Percentiles rank a stretch among this genome's conserved stretches.
These are phyloP conservation scores for Wallacemonas sp. DNA, from an alignment of 208 protist species.

Conservation along the genomic window DNA sequence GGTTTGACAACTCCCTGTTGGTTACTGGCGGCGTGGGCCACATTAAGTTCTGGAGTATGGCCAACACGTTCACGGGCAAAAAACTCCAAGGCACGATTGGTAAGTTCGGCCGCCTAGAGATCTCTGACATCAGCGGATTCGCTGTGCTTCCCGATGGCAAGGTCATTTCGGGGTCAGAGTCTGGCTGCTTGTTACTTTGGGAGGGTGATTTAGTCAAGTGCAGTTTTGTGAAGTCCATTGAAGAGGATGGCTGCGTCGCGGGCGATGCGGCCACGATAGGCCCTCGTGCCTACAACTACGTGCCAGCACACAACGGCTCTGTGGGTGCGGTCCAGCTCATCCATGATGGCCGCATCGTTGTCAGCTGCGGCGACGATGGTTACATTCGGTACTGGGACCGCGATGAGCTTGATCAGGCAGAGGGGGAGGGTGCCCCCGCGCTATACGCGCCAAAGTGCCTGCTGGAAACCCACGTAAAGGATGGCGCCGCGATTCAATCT, in stretches of 20 bases:
- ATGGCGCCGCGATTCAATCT: conserved; percentile 57
- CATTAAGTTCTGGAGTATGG: conserved; percentile 98
- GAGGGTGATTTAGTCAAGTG: conserved; percentile 96
- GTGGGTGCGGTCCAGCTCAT: conserved; percentile 90
- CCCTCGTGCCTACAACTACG: conserved; percentile 30
- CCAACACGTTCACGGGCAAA: conserved; percentile 97
- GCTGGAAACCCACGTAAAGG: conserved; percentile 61
- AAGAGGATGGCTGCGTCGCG: conserved; percentile 12
- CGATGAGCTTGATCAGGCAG: conserved; percentile 89
- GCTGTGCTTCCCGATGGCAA: conserved; percentile 94
- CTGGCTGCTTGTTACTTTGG: conserved; percentile 96
- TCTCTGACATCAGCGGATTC: conserved; percentile 94
- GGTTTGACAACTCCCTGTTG: conserved; percentile 90
- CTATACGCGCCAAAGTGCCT: conserved; percentile 79
- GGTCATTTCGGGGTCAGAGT: conserved; percentile 94
- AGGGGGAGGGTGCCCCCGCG: conserved; percentile 79
- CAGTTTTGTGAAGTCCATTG: conserved; percentile 75
- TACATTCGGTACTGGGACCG: conserved; percentile 95
- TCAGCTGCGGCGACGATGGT: conserved; percentile 96
- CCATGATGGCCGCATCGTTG: conserved; percentile 64
- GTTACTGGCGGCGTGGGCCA: conserved; percentile 95
- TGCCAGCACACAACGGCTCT: conserved; percentile 81
- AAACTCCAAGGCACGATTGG: conserved; percentile 97
- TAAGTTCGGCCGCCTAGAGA: conserved; percentile 98
- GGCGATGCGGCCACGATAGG: conserved; percentile 24